A percentile compares a stretch with the other conserved stretches of the same genome.
phyloP scores from a whole-genome alignment of 345 rosid genomes.

The Viola odorata region DNA sequence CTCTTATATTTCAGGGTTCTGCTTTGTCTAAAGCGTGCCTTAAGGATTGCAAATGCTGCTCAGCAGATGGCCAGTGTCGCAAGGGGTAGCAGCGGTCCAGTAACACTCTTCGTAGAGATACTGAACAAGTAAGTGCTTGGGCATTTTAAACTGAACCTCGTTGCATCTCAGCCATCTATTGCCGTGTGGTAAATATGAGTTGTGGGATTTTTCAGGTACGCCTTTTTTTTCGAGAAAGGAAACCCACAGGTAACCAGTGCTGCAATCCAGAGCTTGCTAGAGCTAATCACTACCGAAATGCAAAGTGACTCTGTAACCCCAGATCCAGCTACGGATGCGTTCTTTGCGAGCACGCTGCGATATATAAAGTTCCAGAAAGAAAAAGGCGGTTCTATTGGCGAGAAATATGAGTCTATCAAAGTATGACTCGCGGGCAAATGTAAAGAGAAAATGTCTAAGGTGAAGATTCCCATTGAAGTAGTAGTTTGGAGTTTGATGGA shows the following conservation, averaged over 20 bases:
- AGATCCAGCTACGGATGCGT: slow-evolving; percentile 66
- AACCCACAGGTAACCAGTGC: slow-evolving; percentile 62
- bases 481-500: neutral
- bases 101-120: slow-evolving; percentile 79
- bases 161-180: neutral
- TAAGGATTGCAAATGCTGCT: slow-evolving; percentile 92
- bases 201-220: slow-evolving; percentile 43
- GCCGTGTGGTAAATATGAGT: neutral
- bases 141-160: neutral
- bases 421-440: slow-evolving; percentile 23
- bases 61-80: slow-evolving; percentile 77
- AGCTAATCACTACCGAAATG: slow-evolving; percentile 65
- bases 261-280: slow-evolving; percentile 68
- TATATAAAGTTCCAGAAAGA: slow-evolving; percentile 86
- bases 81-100: slow-evolving; percentile 74
- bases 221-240: slow-evolving; percentile 88
- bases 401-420: slow-evolving; percentile 65
- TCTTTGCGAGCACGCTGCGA: slow-evolving; percentile 67
- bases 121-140: slow-evolving; percentile 68
- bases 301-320: slow-evolving; percentile 56
- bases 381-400: slow-evolving; percentile 83
- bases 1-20: slow-evolving; percentile 48
- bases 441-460: neutral
- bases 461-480: neutral
- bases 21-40: slow-evolving; percentile 87